Conservation (phyloP, 768 basidiomycete species). For the Mrakia hoshinonis region DNA sequence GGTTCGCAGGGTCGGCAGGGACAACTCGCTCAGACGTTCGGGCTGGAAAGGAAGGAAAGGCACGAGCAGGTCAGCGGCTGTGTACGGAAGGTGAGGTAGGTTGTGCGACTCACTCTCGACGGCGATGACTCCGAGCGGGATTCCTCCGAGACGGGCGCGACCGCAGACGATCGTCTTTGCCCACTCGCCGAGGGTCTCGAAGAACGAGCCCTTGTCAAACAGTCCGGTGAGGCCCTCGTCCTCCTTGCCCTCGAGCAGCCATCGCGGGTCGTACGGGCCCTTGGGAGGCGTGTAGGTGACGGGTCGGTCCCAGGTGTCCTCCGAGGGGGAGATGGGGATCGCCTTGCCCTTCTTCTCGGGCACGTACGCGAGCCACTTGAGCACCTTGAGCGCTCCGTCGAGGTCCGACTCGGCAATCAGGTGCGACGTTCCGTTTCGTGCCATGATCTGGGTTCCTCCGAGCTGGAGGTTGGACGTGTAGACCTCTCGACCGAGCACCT, state of each 20-base stretch:
- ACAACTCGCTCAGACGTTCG: slow-evolving; percentile 93
- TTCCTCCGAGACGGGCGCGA: slow-evolving; percentile 88
- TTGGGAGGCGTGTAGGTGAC: slow-evolving; percentile 86
- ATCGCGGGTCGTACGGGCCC: slow-evolving; percentile 89
- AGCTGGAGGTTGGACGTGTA: slow-evolving; percentile 98
- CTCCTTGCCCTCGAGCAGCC: slow-evolving; percentile 91
- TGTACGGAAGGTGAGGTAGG: not conserved
- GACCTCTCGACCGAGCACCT: slow-evolving; percentile 96
- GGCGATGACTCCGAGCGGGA: slow-evolving; percentile 95
- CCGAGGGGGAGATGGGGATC: slow-evolving; percentile 62
- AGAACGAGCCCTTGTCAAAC: slow-evolving; percentile 92
- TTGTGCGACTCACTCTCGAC: slow-evolving; percentile 66
- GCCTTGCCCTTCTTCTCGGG: slow-evolving; percentile 71
- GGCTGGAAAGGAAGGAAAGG: slow-evolving; percentile 39
- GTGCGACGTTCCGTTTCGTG: slow-evolving; percentile 99
- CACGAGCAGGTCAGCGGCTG: no score
- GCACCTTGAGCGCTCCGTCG: slow-evolving; percentile 85
- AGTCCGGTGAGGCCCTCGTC: slow-evolving; percentile 86
- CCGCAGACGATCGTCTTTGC: slow-evolving; percentile 98
- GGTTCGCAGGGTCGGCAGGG: slow-evolving; percentile 95
- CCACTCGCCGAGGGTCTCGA: slow-evolving; percentile 89
- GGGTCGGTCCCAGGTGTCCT: slow-evolving; percentile 83
- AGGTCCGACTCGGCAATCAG: slow-evolving; percentile 89
- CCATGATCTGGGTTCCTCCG: slow-evolving; percentile 99
- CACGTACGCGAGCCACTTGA: slow-evolving; percentile 90